These are phyloP conservation scores for Erodium trifolium DNA, from an alignment of 441 rosid species.

Conservation along the genomic window DNA sequence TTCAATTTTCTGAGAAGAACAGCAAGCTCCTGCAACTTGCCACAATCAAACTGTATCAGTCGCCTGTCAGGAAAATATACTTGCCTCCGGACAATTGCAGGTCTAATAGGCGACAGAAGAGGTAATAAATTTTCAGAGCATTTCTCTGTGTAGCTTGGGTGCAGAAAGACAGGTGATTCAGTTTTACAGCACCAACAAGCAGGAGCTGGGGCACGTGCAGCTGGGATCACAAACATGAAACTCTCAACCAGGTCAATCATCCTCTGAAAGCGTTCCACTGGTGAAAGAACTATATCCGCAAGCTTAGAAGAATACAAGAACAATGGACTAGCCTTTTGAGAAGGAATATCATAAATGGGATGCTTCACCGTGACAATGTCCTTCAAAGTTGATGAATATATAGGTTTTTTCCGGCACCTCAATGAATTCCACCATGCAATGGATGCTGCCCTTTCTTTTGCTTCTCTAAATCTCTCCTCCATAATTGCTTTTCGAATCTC, in stretches of 20 bases:
- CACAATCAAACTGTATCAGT: slow-evolving; percentile 97
- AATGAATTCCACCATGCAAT: slow-evolving; percentile 99
- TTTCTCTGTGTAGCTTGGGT: slow-evolving; percentile 47
- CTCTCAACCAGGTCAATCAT: slow-evolving; percentile 82
- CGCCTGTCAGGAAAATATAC: slow-evolving; percentile 97
- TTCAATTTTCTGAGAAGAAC: slow-evolving; percentile 79
- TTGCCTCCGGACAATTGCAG: slow-evolving; percentile 93
- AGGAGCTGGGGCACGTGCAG: slow-evolving; percentile 81
- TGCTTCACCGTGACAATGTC: slow-evolving; percentile 51
- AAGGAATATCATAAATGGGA: slow-evolving; percentile 51
- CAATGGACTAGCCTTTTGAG: slow-evolving; percentile 37
- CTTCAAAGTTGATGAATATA: slow-evolving; percentile 63
- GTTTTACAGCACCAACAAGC: slow-evolving; percentile 83
- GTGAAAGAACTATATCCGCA: slow-evolving; percentile 80
- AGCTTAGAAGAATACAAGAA: slow-evolving; percentile 70
- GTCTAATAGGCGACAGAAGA: slow-evolving; percentile 80
- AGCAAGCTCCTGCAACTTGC: slow-evolving; percentile 98
- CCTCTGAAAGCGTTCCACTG: slow-evolving; percentile 75
- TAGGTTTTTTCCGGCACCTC: slow-evolving; percentile 81
- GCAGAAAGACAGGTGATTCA: slow-evolving; percentile 54
- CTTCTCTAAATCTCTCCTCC: slow-evolving; percentile 76
- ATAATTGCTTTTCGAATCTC: slow-evolving; percentile 69
- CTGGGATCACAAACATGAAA: slow-evolving; percentile 93
- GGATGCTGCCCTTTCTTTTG: slow-evolving; percentile 66
- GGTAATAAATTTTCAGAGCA: slow-evolving; percentile 68